Evolutionary conservation across 139 green algal species (phyloP), one percentile per base, ranked within the genome.

Genomic region (Chlorella sp.): DNA sequence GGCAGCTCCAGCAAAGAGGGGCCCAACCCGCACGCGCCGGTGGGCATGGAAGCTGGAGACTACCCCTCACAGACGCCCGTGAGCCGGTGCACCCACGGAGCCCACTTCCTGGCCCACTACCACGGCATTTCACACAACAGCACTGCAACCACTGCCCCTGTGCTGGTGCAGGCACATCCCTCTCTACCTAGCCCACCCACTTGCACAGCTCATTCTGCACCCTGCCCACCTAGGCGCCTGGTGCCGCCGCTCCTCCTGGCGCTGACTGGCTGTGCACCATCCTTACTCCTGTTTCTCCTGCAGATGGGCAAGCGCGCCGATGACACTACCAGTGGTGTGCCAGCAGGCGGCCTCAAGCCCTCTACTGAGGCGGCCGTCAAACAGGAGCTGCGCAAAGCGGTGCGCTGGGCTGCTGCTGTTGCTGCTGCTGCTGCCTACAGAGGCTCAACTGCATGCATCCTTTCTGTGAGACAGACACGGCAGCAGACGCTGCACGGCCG

Each of bases 51-150:
- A 12, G 60, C 76, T 18, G 76, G 76, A 3, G 60, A 82, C 15
- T 82, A 73, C 38, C 76, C 76, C 56, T 82, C 76, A 18, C 76
- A 82, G 26, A 82, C 76, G 28, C 60, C 76, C 38, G 76, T 82
- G 76, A 39, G 76, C 60, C 25, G 4, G 26, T 69, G 63, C 63
- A 69, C 63, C 28, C 26, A 38, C 13, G 13, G 2, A 69, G 30
- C 28, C 12, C n/a, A 32, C 63, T 1, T 1, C 4, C 26, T 5
- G 13, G 63, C 63, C 63, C 63, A 69, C 63, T n/a, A n/a, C n/a
- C n/a, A n/a, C n/a, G n/a, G n/a, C n/a, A 69, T 20, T 32, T 3
- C 63, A 69, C 28, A 1, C 11, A 32, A 11, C 63, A 20, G 63
- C 63, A 34, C 28, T 69, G 63, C 4, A 18, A 18, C 63, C 21